Evolutionary conservation across 768 basidiomycete species (phyloP).

Genomic region (Hericium coralloides): DNA sequence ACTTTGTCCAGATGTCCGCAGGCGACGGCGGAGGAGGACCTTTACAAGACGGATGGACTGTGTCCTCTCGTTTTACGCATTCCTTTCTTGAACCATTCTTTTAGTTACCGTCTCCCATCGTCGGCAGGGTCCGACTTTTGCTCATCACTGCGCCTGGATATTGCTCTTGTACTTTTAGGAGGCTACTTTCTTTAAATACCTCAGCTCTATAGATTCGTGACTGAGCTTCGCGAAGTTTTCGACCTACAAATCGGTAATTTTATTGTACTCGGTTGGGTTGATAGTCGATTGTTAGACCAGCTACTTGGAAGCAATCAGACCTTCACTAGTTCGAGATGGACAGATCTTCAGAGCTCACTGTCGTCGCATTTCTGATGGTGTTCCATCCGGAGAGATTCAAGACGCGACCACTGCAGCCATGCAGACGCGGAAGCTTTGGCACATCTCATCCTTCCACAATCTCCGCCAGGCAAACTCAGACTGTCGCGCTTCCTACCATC

Average conservation of each 20-base stretch:
- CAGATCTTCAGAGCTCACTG: too few relatives aligned
- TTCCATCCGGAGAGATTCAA: background rate
- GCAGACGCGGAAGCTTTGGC: background rate
- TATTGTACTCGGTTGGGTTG: too few relatives aligned
- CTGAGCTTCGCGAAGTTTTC: too few relatives aligned
- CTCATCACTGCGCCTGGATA: background rate
- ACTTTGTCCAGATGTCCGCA: background rate
- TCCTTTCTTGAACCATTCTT: background rate
- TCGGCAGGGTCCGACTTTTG: slow-evolving; percentile 5
- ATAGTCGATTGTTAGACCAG: too few relatives aligned
- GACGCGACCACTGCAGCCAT: background rate
- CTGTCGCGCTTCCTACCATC: background rate
- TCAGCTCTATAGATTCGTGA: too few relatives aligned
- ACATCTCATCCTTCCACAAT: background rate
- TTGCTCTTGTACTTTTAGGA: background rate
- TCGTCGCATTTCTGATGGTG: too few relatives aligned
- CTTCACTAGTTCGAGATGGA: too few relatives aligned
- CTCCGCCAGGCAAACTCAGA: slow-evolving; percentile 1
- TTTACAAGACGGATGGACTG: slow-evolving; percentile 9
- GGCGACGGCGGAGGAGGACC: slow-evolving; percentile 15
- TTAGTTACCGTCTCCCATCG: background rate
- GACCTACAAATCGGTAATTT: too few relatives aligned
- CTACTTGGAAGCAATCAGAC: too few relatives aligned
- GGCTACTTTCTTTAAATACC: too few relatives aligned
- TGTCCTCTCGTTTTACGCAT: background rate